Evolutionary conservation across 345 rosid species (phyloP), one percentile per base, ranked within the genome.

Genomic region (Salix exigua): DNA sequence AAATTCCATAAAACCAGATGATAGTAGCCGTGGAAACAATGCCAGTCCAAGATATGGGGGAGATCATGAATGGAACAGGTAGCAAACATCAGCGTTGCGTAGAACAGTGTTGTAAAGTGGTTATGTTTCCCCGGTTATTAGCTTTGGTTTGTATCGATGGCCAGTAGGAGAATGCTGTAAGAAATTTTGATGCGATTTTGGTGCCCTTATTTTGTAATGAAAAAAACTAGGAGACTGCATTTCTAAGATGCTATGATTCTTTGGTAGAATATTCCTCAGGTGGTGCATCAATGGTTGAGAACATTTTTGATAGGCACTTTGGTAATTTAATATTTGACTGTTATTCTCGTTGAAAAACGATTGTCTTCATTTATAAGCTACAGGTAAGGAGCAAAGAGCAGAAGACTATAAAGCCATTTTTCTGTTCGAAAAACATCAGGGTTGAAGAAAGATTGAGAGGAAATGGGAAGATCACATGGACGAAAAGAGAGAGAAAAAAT

Each of bases 61-160:
- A 74, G 97, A 87, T 84, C 89, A 85, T 61, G 95, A 94, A 75
- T 92, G 95, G 97, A 87, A 69, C 86, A 89, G 89, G 85, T 92
- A 85, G 84, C 17, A 17, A 19, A 7, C 23, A 19, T 51, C 23
- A 51, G 8, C 18, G 14, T 19, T 16, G 13, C 30, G 2, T 63
- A 60, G 58, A 42, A 64, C 60, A 64, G 6, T 40, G 66, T 19
- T n/a, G 25, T 23, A 8, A 40, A 60, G 12, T 1, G 13, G 13
- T n/a, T n/a, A 38, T 21, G 6, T 40, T 23, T 21, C 6, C 16
- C 35, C 16, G 11, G 18, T 16, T 16, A 6, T 7, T 3, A 37
- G 25, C 6, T 35, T 26, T 25, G 10, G 23, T 11, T 68, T 68
- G 73, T 58, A 60, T 76, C 51, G 42, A 30, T 13, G 21, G 30